Evolutionary conservation across 1,284 basidiomycete species (phyloP), one percentile per base, ranked within the genome.

Genomic region (Sporisorium exsertum): DNA sequence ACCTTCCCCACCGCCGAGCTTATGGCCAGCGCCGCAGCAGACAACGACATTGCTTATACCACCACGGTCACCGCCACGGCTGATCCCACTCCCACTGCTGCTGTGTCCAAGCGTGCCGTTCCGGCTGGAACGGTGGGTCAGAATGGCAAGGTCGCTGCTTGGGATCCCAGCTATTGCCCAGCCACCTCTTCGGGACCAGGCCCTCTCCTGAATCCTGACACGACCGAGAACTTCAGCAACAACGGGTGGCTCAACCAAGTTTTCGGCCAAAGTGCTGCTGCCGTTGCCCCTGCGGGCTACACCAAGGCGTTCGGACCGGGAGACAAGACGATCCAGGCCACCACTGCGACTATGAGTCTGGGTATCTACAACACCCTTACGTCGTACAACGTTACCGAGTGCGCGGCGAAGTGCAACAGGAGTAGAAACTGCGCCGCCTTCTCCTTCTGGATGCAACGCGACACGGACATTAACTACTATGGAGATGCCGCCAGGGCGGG

Each of bases 181-280:
- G 3, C 8, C 6, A 15, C 46, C 15, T 13, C 22, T 26, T 22
- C 46, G 20, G 46, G 46, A n/a, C 8, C 7, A 2, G 46, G 46
- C 46, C 46, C 46, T 15, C 20, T 49, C 22, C 26, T 49, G 46
- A 27, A 5, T 9, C 46, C 46, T 22, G 46, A 49, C 46, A 49
- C 46, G 9, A 5, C 46, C 7, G 46, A 49, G 10, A 49, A 49
- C 26, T 49, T 49, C 46, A 49, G 46, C 24, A 18, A 18, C 26
- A 49, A 49, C 46, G 4, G 27, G 12, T 49, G 46, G 46, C 46
- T 49, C 46, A 49, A 49, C 46, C 46, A 49, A 24, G 46, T 15
- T 24, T 49, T 9, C 46, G 46, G 46, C 22, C 46, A 49, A 15
- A 29, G 46, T 15, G 22, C 46, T 49, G 26, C 8, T 15, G 46